Evolutionary conservation across 805 yeast genomes (phyloP).

Genomic region (Saccharomycopsis selenospora): DNA sequence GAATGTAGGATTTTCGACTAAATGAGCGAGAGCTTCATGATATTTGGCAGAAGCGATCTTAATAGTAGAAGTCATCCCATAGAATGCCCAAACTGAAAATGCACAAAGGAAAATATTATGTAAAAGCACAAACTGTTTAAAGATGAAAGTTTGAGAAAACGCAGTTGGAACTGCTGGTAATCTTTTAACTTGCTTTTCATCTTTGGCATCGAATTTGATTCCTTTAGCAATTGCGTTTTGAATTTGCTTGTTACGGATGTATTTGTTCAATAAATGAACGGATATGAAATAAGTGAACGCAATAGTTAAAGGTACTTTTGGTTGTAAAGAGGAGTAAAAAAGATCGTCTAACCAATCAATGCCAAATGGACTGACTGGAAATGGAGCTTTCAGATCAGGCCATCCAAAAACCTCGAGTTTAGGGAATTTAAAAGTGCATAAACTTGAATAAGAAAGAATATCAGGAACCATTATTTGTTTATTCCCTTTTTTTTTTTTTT

Average conservation of each 20-base stretch:
- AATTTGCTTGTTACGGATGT: slow-evolving; percentile 39
- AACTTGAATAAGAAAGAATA: slow-evolving; percentile 1
- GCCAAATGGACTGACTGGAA: slow-evolving; percentile 1
- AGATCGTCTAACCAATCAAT: not conserved
- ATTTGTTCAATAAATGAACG: slow-evolving; percentile 49
- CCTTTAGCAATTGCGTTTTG: slow-evolving; percentile 26
- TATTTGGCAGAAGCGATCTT: slow-evolving; percentile 32
- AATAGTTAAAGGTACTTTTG: slow-evolving; percentile 44
- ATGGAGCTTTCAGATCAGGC: slow-evolving; percentile 1
- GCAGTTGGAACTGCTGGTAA: slow-evolving; percentile 48
- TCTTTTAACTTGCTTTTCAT: slow-evolving; percentile 26
- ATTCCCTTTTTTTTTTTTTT: too few species aligned
- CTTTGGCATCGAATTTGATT: slow-evolving; percentile 24
- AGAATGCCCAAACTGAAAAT: slow-evolving; percentile 65
- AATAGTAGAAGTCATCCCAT: slow-evolving; percentile 55
- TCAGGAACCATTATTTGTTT: not conserved
- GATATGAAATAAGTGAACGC: slow-evolving; percentile 51
- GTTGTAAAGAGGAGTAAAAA: slow-evolving; percentile 12
- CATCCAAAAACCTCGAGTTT: not conserved
- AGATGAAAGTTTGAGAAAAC: slow-evolving; percentile 37
- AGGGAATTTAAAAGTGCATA: not conserved
- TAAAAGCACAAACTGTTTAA: slow-evolving; percentile 48
- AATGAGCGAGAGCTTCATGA: slow-evolving; percentile 24
- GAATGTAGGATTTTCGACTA: slow-evolving; percentile 17
- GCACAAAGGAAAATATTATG: slow-evolving; percentile 57